Evolutionary conservation across 768 basidiomycete genomes (phyloP).

Genomic region (Phlegmacium glaucopus): DNA sequence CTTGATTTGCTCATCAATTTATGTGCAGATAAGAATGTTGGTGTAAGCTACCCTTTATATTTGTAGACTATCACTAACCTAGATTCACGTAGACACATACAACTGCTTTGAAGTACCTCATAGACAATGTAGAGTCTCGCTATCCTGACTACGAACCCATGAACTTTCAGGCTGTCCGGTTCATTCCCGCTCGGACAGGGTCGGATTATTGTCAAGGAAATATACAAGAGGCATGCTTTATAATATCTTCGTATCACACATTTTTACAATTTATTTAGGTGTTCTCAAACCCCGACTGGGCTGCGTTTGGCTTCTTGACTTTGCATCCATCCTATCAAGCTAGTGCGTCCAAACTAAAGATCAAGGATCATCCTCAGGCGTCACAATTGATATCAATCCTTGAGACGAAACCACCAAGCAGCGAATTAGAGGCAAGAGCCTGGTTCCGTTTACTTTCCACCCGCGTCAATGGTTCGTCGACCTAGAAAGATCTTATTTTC

Average conservation of each 20-base stretch:
- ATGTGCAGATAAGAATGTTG: slow-evolving; percentile 53
- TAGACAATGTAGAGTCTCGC: slow-evolving; percentile 63
- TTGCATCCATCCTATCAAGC: slow-evolving; percentile 50
- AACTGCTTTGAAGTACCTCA: slow-evolving; percentile 74
- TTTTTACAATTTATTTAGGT: slow-evolving; percentile 42
- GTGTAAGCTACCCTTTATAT: slow-evolving; percentile 20
- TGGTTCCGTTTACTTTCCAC: slow-evolving; percentile 71
- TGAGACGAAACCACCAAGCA: slow-evolving; percentile 54
- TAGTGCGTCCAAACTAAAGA: slow-evolving; percentile 62
- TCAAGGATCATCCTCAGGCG: slow-evolving; percentile 68
- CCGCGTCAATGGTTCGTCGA: slow-evolving; percentile 36
- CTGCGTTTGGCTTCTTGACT: slow-evolving; percentile 72
- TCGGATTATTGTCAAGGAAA: slow-evolving; percentile 53
- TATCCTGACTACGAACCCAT: slow-evolving; percentile 60
- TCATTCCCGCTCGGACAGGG: slow-evolving; percentile 70
- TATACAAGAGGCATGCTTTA: slow-evolving; percentile 54
- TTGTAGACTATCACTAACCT: neutral
- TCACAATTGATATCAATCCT: slow-evolving; percentile 56
- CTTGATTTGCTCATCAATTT: slow-evolving; percentile 63
- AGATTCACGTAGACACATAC: slow-evolving; percentile 35
- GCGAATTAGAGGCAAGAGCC: slow-evolving; percentile 48
- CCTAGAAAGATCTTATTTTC: neutral
- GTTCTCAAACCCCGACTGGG: slow-evolving; percentile 64
- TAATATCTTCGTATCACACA: neutral
- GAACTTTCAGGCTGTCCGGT: slow-evolving; percentile 57